Evolutionary conservation across 352 stramenopile genomes (phyloP), one percentile per base, ranked within the genome.

Genomic region (Phytophthora chlamydospora): DNA sequence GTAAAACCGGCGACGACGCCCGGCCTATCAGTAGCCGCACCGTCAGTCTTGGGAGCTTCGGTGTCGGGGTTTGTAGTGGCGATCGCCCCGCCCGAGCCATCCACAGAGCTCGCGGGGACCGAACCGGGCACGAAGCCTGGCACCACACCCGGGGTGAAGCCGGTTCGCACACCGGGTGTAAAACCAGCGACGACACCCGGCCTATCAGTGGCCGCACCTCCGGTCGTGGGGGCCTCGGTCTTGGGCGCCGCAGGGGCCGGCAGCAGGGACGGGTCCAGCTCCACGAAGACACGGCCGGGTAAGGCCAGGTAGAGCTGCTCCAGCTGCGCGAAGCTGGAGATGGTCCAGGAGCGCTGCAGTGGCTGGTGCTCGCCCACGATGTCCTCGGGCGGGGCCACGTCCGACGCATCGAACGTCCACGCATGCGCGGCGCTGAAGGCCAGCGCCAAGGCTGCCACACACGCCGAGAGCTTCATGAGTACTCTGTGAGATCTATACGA

Each of bases 221-320:
- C 21, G 7, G 41, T 47, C 36, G n/a, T 24, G 6, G 35, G 45
- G 5, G 47, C 31, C 14, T 53, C 56, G 1, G 56, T 57, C 29
- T 51, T 44, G 1, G 39, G 14, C 14, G 41, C 17, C 3, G 36
- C 24, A 2, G 41, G n/a, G 8, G 35, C 17, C 13, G 67, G 67
- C 29, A 80, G 44, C 19, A 74, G 39, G 19, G 71, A 77, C 6
- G 61, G 59, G 44, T 82, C 67, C 44, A 82, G 46, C 38, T 81
- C 76, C 46, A 89, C 68, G 40, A 89, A 89, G 13, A 89, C 76
- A 51, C 69, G 75, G 19, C 76, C 76, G 29, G 79, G 79, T 12
- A 89, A 45, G 19, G 73, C 66, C 38, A 89, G 41, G 50, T 84
- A 78, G 33, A 89, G 61, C 48, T 76, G 65, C 61, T 81, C 53